These are phyloP conservation scores for Salix viminalis DNA, from an alignment of 345 rosid genomes.

Conservation along the genomic window DNA sequence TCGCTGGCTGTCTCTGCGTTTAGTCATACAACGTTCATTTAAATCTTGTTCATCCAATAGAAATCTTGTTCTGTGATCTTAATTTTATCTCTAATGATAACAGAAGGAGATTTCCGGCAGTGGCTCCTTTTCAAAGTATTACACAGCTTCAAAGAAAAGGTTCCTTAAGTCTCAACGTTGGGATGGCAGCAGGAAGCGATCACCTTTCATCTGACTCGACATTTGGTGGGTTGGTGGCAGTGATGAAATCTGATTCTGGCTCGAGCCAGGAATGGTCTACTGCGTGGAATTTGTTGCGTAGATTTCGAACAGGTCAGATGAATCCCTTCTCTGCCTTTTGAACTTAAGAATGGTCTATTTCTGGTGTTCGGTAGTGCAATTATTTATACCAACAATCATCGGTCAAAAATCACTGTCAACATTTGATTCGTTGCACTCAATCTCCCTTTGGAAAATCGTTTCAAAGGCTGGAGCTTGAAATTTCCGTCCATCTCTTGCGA, in stretches of 20 bases:
- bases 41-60: neutral
- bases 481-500: neutral
- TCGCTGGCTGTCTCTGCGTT: neutral
- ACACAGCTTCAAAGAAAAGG: too few relatives aligned
- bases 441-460: neutral
- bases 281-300: neutral
- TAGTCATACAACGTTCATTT: neutral
- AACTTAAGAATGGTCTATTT: neutral
- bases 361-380: neutral
- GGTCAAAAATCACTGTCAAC: neutral
- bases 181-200: neutral
- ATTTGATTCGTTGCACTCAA: neutral
- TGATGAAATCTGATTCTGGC: neutral
- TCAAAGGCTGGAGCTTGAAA: neutral
- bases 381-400: neutral
- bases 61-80: neutral
- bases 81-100: neutral
- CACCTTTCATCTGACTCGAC: neutral
- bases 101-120: neutral
- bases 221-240: neutral
- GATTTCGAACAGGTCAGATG: neutral
- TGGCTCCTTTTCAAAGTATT: too few relatives aligned
- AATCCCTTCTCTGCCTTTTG: neutral
- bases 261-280: neutral
- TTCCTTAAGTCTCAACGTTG: too few relatives aligned